phyloP scores from a whole-genome alignment of 805 yeast species.

The Candida tallmaniae region DNA sequence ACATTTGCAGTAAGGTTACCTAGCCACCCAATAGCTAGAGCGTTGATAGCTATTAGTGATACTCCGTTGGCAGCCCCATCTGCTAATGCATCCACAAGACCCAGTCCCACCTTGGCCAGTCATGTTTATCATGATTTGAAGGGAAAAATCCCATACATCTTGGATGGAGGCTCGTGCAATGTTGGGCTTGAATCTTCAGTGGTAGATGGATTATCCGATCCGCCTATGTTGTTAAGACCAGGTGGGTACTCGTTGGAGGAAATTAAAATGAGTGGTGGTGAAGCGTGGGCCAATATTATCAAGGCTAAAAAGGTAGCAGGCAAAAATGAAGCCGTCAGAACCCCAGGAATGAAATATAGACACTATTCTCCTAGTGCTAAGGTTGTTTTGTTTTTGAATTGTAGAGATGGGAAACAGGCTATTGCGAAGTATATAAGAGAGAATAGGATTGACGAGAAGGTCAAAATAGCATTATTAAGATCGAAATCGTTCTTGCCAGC shows the following conservation, averaged over 20 bases:
- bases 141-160: conserved; percentile 73
- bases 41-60: conserved; percentile 77
- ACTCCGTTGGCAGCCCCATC: conserved; percentile 96
- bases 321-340: conserved; percentile 63
- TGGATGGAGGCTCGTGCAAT: conserved; percentile 86
- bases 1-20: conserved; percentile 95
- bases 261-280: conserved; percentile 62
- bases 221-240: conserved; percentile 88
- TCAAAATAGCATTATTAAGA: conserved; percentile 51
- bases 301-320: conserved; percentile 67
- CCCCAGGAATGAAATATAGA: conserved; percentile 97
- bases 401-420: conserved; percentile 39
- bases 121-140: conserved; percentile 81
- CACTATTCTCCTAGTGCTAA: conserved; percentile 91
- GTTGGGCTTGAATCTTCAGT: conserved; percentile 96
- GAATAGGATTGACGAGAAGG: conserved; percentile 10
- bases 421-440: conserved; percentile 22
- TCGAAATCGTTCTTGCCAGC: conserved; percentile 31
- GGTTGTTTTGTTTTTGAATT: conserved; percentile 61
- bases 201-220: conserved; percentile 78
- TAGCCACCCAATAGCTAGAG: conserved; percentile 81
- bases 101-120: conserved; percentile 84
- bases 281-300: conserved; percentile 56
- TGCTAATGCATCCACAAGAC: conserved; percentile 93
- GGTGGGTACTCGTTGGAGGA: conserved; percentile 89